Base-by-base conservation (phyloP, 1,284 basidiomycete genomes). In the Baeospora myosura region DNA sequence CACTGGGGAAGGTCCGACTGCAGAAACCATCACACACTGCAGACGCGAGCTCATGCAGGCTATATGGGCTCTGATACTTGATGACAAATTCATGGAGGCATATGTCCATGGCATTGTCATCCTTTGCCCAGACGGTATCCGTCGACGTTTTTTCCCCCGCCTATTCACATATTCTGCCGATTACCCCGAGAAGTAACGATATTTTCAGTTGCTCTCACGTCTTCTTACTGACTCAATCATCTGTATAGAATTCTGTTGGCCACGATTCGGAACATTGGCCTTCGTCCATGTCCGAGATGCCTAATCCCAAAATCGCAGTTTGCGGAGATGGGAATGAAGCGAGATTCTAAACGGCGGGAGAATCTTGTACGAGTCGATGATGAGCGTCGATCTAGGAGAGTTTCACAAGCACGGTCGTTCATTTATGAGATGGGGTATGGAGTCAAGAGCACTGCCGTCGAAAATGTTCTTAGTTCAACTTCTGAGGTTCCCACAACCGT, bases 151-250 rank as follows among this genome's bases (percentile, higher is more conserved):
- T 0, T 63, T 58, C 36, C 55, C 48, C 5, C 45, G 49, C 0
- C 51, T 66, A 5, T 57, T 64, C 14, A 59, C 51, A 2, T 61
- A 65, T 44, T 51, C 58, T 2, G 56, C 62, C 0, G 60, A 64
- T 43, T 65, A 65, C 35, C 60, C 58, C 1, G 62, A 66, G 30
- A 63, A 63, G 63, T 63, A 40, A 35, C 51, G 8, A 8, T 7
- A 11, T 11, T 18, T 34, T 17, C 7, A 7, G 8, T 7, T 18
- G 32, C 7, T 14, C n/a, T 17, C 8, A 16, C 7, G 17, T 11
- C 8, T 7, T 11, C 16, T 34, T 18, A 8, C 8, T 7, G 8
- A 37, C 20, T 17, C 8, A 17, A 10, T 34, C 10, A 10, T 34
- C 8, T 34, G 11, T 22, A n/a, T 22, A 63, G 60, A 36, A 52